Evolutionary conservation across 352 stramenopile genomes (phyloP).

Genomic region (Globisporangium acanthophoron): DNA sequence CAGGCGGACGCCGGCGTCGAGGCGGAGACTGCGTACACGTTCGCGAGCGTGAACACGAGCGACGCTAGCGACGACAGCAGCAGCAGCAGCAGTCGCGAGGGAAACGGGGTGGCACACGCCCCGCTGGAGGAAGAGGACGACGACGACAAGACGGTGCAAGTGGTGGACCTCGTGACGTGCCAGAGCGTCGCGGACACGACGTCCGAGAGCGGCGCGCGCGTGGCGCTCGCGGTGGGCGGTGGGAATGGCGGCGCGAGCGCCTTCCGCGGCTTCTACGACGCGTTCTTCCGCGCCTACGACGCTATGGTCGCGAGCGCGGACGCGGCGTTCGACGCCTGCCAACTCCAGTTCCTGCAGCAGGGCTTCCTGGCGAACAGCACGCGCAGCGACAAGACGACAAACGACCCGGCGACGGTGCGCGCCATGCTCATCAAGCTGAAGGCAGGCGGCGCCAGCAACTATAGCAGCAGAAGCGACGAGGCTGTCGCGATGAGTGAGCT

Average conservation of each 20-base stretch:
- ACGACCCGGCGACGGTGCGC: slow-evolving; percentile 20
- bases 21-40: not conserved
- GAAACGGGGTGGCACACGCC: slow-evolving; percentile 24
- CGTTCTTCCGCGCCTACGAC: slow-evolving; percentile 57
- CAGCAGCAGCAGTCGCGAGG: slow-evolving; percentile 7
- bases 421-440: slow-evolving; percentile 58
- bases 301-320: slow-evolving; percentile 48
- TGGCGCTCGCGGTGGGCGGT: slow-evolving; percentile 47
- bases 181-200: slow-evolving; percentile 7
- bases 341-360: slow-evolving; percentile 64
- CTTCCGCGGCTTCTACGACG: slow-evolving; percentile 49
- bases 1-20: slow-evolving; percentile 6
- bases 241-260: slow-evolving; percentile 19
- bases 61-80: slow-evolving; percentile 7
- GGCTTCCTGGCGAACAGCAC: slow-evolving; percentile 41
- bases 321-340: slow-evolving; percentile 51
- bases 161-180: slow-evolving; percentile 48
- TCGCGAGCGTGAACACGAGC: not conserved
- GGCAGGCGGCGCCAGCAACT: slow-evolving; percentile 6
- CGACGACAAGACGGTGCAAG: slow-evolving; percentile 41
- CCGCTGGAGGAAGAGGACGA: slow-evolving; percentile 14
- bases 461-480: not conserved
- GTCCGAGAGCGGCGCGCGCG: slow-evolving; percentile 20
- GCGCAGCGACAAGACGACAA: slow-evolving; percentile 8
- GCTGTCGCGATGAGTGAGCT: slow-evolving; percentile 18